These are phyloP conservation scores for Acacia concinna DNA, from an alignment of 331 rosid species.

Conservation along the genomic window DNA sequence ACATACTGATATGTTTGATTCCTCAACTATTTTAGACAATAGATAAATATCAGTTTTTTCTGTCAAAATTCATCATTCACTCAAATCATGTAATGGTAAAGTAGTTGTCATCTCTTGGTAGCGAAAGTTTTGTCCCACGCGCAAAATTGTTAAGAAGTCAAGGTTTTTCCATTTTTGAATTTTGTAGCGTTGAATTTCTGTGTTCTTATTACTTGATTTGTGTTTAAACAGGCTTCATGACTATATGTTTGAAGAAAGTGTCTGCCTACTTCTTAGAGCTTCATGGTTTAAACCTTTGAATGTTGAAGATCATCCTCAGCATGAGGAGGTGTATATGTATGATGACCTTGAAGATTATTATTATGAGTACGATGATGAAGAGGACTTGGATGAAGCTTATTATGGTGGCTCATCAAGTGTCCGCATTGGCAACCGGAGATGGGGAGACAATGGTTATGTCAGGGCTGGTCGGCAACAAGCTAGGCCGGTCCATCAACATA, in stretches of 20 bases:
- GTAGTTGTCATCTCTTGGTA: background rate
- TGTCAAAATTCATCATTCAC: background rate
- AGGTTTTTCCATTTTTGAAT: background rate
- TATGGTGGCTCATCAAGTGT: slow-evolving; percentile 58
- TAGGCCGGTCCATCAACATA: slow-evolving; percentile 53
- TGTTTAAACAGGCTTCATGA: slow-evolving; percentile 7
- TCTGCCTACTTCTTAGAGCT: slow-evolving; percentile 68
- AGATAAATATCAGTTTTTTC: background rate
- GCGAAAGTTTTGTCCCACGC: background rate
- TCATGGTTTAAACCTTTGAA: slow-evolving; percentile 56
- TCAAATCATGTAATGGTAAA: background rate
- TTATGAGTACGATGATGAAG: slow-evolving; percentile 44
- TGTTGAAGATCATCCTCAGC: slow-evolving; percentile 36
- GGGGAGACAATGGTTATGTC: slow-evolving; percentile 87
- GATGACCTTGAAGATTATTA: slow-evolving; percentile 37
- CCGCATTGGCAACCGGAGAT: slow-evolving; percentile 83
- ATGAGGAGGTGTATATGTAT: slow-evolving; percentile 14
- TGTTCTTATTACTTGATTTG: background rate
- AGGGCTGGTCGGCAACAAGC: slow-evolving; percentile 89
- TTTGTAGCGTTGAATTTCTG: background rate
- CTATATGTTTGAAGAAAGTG: slow-evolving; percentile 52
- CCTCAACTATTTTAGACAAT: background rate
- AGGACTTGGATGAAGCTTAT: slow-evolving; percentile 55
- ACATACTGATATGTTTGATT: background rate
- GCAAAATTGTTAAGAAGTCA: background rate